phyloP scores from a whole-genome alignment of 768 basidiomycete species.

The Tylopilus sp. region DNA sequence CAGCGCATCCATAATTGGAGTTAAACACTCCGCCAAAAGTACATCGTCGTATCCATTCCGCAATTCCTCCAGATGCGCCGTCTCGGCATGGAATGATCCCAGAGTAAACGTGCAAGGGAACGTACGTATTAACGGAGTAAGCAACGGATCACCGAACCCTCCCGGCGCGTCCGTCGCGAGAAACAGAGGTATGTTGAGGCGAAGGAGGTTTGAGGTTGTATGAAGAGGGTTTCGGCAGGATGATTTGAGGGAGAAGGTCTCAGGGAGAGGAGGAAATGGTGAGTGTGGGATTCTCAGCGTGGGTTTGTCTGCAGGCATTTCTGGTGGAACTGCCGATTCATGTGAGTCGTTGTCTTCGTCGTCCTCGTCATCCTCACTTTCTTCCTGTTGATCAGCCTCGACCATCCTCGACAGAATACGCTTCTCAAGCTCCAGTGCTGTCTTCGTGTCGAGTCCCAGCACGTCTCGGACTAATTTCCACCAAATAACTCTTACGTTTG shows the following conservation, averaged over 20 bases:
- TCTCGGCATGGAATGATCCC: slow-evolving; percentile 41
- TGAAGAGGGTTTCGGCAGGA: slow-evolving; percentile 42
- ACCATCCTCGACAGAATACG: not conserved
- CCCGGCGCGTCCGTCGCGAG: slow-evolving; percentile 58
- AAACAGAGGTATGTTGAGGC: slow-evolving; percentile 59
- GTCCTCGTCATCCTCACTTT: not conserved
- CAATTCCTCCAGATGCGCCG: slow-evolving; percentile 33
- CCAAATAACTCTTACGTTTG: slow-evolving; percentile 51
- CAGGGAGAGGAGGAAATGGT: slow-evolving; percentile 24
- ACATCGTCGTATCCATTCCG: slow-evolving; percentile 49
- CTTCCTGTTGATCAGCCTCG: not conserved
- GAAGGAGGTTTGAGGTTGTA: slow-evolving; percentile 26
- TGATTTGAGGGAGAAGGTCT: slow-evolving; percentile 6
- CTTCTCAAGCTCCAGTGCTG: slow-evolving; percentile 32
- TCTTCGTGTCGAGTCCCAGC: slow-evolving; percentile 40
- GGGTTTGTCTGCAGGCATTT: slow-evolving; percentile 16
- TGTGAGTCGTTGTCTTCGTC: not conserved
- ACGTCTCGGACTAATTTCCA: slow-evolving; percentile 50
- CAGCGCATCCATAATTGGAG: slow-evolving; percentile 70
- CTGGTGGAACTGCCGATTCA: slow-evolving; percentile 11
- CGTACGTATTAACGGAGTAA: slow-evolving; percentile 43
- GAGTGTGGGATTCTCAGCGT: slow-evolving; percentile 28
- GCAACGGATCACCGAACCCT: slow-evolving; percentile 38
- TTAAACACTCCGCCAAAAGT: slow-evolving; percentile 42
- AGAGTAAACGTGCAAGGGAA: slow-evolving; percentile 68